Base-by-base conservation (phyloP, 2,329 filamentous ascomycete genomes). In the Ophiobolus disseminans region DNA sequence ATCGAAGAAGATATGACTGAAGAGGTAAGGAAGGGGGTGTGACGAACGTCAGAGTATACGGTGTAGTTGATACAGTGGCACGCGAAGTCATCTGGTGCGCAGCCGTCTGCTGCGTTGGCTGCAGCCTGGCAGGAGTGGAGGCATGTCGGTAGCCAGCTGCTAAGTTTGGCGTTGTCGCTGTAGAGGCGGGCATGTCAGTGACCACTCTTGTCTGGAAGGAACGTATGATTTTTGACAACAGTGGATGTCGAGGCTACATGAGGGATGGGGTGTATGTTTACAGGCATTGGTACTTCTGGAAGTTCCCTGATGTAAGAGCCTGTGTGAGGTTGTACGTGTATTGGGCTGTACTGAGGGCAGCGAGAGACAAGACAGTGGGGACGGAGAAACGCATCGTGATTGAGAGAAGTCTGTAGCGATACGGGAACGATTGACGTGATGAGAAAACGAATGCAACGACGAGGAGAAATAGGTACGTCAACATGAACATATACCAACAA, bases 231-330 rank as follows among this genome's bases (percentile, higher is more conserved):
- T n/a, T n/a, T n/a, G n/a, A n/a, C n/a, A n/a, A n/a, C n/a, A n/a
- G n/a, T n/a, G n/a, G n/a, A n/a, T n/a, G n/a, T n/a, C n/a, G n/a
- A n/a, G 36, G 23, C 26, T 21, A 17, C 11, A n/a, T 25, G 45
- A 21, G 13, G 22, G 1, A 17, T 5, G 3, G 10, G 10, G 25
- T 3, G 25, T 10, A 32, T 3, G 22, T 2, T 25, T 57, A 66
- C 61, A 62, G 44, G 48, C 63, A 66, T n/a, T 38, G 53, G 45
- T 66, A 66, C 37, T 66, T 66, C 16, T 57, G 36, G 14, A 49
- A 55, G 34, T 65, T 61, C 14, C 58, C 55, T 0, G 35, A 16
- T 13, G 40, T 21, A 9, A 53, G 50, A 8, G 63, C 61, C 14
- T 55, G 39, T 1, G 58, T 65, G 8, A 62, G 37, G 48, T 66